Conservation (phyloP, 768 basidiomycete species). For the Podaxis pistillaris region DNA sequence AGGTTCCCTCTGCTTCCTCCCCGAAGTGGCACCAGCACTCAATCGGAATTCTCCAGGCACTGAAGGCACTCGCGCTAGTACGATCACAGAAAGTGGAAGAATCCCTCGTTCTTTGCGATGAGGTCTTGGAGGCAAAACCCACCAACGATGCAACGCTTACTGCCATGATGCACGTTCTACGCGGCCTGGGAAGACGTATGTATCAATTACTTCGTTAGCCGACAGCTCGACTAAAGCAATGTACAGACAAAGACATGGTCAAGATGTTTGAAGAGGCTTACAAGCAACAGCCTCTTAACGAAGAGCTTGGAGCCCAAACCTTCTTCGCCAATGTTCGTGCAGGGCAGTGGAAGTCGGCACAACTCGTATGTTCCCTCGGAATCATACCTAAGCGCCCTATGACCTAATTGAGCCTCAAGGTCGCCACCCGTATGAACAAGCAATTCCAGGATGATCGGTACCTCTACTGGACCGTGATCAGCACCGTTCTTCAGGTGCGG, state of each 20-base stretch:
- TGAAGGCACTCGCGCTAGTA: conserved; percentile 83
- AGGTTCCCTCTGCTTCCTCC: conserved; percentile 39
- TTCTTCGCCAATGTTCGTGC: conserved; percentile 85
- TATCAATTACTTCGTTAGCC: conserved; percentile 7
- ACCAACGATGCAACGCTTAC: conserved; percentile 72
- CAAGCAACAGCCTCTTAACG: conserved; percentile 76
- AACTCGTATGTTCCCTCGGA: conserved; percentile 50
- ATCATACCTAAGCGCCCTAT: conserved; percentile 1
- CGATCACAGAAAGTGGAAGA: conserved; percentile 87
- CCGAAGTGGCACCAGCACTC: conserved; percentile 14
- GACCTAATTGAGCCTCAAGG: conserved; percentile 37
- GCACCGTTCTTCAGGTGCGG: conserved; percentile 73
- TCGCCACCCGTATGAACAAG: conserved; percentile 80
- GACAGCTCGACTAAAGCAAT: conserved; percentile 4
- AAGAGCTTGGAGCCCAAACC: conserved; percentile 79
- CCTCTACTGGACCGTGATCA: conserved; percentile 80
- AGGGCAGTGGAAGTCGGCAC: conserved; percentile 82
- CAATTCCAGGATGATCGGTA: conserved; percentile 81
- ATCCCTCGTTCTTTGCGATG: conserved; percentile 73
- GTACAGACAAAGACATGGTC: conserved; percentile 70
- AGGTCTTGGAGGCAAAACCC: conserved; percentile 71
- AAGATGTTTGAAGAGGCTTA: conserved; percentile 86
- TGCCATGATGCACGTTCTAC: conserved; percentile 82
- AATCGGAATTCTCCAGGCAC: conserved; percentile 44
- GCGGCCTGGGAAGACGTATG: conserved; percentile 70